Evolutionary conservation across 106 monocot genomes (phyloP), one percentile per base, ranked within the genome.

Genomic region (Apostasia ramifera): DNA sequence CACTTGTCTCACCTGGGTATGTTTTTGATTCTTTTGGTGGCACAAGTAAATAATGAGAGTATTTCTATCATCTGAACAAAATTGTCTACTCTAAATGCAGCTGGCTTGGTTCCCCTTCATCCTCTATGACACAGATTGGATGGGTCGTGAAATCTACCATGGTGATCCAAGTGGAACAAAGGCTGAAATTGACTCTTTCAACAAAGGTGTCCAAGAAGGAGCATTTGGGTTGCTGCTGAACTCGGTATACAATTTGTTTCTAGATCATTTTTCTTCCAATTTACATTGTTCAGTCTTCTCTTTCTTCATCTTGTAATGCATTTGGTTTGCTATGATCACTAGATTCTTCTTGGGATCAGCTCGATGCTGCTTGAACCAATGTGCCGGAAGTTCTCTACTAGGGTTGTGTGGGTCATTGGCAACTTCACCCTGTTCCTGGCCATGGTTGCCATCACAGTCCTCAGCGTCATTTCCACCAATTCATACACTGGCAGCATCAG

Each of bases 61-160:
- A 26, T 26, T 26, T 26, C 26, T 26, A 26, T 26, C 26, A 4
- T 3, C 44, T 2, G 1, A 47, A 1, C 66, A 47, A 2, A 8
- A 8, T 12, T 11, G 11, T 43, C 1, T 48, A 45, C 43, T 7
- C 37, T 37, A 65, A 65, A 42, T 75, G 26, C 69, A 85, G 85
- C 62, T 85, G 26, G 78, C 85, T 44, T 85, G 85, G 85, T 85
- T 85, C 49, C 85, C 85, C 44, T 85, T 85, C 61, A 78, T 85
- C 60, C 85, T 85, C 37, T 85, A 81, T 44, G 85, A 81, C 69
- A 85, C 85, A 0, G 85, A 85, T 62, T 85, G 81, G 85, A 85
- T 85, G 85, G 85, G 85, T 0, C 85, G 85, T 40, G 85, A 85
- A 79, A 78, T 85, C 53, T 85, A 72, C 67, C 78, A 75, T 67